phyloP scores from a whole-genome alignment of 2,329 filamentous ascomycete genomes.

The Didymella pinodella region DNA sequence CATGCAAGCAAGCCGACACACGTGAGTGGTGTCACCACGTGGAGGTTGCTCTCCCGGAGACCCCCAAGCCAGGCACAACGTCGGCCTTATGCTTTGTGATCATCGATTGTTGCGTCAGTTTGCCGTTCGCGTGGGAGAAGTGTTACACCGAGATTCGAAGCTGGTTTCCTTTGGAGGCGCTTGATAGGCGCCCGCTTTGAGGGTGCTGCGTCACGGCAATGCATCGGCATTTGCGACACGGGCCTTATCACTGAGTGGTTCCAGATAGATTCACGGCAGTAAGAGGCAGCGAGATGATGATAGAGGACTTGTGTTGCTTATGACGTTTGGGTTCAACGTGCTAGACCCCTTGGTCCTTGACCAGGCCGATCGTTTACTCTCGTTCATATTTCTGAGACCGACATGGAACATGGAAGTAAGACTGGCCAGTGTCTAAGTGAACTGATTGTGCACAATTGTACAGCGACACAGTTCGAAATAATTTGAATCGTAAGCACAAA shows the following conservation, averaged over 20 bases:
- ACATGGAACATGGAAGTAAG: too few relatives aligned
- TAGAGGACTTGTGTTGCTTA: neutral
- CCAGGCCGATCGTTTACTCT: neutral
- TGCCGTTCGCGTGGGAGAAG: neutral
- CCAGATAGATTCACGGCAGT: neutral
- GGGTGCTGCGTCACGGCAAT: neutral
- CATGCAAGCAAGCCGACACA: slow-evolving; percentile 2
- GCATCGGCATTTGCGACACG: slow-evolving; percentile 6
- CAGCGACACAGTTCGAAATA: neutral
- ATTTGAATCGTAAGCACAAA: neutral
- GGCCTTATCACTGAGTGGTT: neutral
- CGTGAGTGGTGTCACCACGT: slow-evolving; percentile 17
- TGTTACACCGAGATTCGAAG: slow-evolving; percentile 15
- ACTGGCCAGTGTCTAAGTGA: neutral
- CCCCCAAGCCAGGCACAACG: slow-evolving; percentile 10
- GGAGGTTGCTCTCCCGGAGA: slow-evolving; percentile 5
- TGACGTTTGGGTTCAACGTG: neutral
- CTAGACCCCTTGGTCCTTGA: neutral
- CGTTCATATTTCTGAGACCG: neutral
- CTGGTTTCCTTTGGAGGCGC: slow-evolving; percentile 8
- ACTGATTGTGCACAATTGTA: neutral
- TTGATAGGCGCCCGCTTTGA: slow-evolving; percentile 17
- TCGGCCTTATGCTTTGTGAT: slow-evolving; percentile 17
- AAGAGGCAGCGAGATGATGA: neutral
- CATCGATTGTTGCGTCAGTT: slow-evolving; percentile 3